Evolutionary conservation across 1,284 basidiomycete genomes (phyloP), one percentile per base, ranked within the genome.

Genomic region (Retiboletus flavoniger): DNA sequence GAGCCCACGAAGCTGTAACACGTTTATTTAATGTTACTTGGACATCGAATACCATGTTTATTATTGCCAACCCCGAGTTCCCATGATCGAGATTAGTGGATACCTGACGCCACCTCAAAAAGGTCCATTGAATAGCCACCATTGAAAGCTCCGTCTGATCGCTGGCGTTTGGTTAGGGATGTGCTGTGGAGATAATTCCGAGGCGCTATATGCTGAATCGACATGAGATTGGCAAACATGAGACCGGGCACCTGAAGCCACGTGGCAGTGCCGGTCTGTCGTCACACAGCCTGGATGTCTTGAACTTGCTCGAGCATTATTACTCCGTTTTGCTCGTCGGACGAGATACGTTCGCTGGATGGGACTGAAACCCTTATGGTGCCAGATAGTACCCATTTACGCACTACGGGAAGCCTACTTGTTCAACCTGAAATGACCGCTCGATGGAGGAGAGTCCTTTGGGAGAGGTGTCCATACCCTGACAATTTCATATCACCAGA

Each of bases 401-500:
- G 34, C 26, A 26, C 43, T 17, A 35, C 31, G 17, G 32, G 26
- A n/a, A 21, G 28, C 24, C 31, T n/a, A 26, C 28, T 36, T n/a
- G 11, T 24, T 21, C 55, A 24, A 4, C 26, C 35, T 26, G 58
- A 26, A 29, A 35, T 19, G 43, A 28, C 51, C n/a, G 14, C n/a
- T 46, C 40, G 16, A 60, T 96, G 93, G 91, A 83, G 87, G 67
- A 90, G 87, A 66, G 78, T 91, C n/a, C 81, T 98, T 17, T 97
- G 93, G 93, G 85, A 85, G 66, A 75, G 72, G 57, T 89, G 90
- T 66, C 75, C 81, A 6, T 90, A 81, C 67, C 84, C 90, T 14
- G 95, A 97, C 73, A 94, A 95, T 69, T 84, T 93, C 72, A 87
- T 97, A 48, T 89, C 91, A n/a, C 83, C 86, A 10, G 73, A 74